A percentile compares a stretch with the other conserved stretches of the same genome.
Evolutionary conservation across 768 basidiomycete genomes (phyloP).

Genomic region (Leccinum longicurvipes): DNA sequence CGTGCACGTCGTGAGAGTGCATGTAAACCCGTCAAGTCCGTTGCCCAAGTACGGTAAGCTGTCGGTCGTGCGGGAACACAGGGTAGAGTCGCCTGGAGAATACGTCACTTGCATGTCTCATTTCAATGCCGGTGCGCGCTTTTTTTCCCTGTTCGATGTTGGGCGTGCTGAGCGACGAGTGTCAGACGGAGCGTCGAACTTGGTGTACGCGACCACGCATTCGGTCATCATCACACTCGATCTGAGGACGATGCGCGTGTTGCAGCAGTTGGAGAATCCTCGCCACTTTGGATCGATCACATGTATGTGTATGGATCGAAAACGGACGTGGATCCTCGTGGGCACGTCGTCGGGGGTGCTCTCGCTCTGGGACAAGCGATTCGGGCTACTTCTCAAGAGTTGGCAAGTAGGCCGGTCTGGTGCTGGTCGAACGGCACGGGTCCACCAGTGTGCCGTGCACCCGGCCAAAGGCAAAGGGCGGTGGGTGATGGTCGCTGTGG

Average conservation of each 20-base stretch:
- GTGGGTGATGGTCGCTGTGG: slow-evolving; percentile 86
- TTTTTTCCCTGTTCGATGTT: not conserved
- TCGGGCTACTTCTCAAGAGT: slow-evolving; percentile 82
- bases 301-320: slow-evolving; percentile 77
- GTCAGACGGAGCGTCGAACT: slow-evolving; percentile 71
- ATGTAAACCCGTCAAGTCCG: slow-evolving; percentile 60
- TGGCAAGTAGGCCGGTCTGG: slow-evolving; percentile 73
- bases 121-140: slow-evolving; percentile 62
- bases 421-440: slow-evolving; percentile 49
- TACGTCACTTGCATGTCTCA: slow-evolving; percentile 84
- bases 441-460: slow-evolving; percentile 77
- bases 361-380: slow-evolving; percentile 93
- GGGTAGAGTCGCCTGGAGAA: slow-evolving; percentile 67
- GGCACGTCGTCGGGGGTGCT: slow-evolving; percentile 85
- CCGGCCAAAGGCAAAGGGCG: slow-evolving; percentile 84
- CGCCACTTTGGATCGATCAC: slow-evolving; percentile 85
- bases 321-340: slow-evolving; percentile 82
- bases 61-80: slow-evolving; percentile 78
- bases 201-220: slow-evolving; percentile 84
- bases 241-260: slow-evolving; percentile 75
- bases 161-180: not conserved
- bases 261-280: slow-evolving; percentile 80
- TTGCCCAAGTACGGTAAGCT: slow-evolving; percentile 83
- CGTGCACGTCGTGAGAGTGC: slow-evolving; percentile 80
- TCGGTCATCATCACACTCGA: slow-evolving; percentile 75